These are phyloP conservation scores for Benincasa hispida DNA, from an alignment of 306 rosid genomes.

Conservation along the genomic window DNA sequence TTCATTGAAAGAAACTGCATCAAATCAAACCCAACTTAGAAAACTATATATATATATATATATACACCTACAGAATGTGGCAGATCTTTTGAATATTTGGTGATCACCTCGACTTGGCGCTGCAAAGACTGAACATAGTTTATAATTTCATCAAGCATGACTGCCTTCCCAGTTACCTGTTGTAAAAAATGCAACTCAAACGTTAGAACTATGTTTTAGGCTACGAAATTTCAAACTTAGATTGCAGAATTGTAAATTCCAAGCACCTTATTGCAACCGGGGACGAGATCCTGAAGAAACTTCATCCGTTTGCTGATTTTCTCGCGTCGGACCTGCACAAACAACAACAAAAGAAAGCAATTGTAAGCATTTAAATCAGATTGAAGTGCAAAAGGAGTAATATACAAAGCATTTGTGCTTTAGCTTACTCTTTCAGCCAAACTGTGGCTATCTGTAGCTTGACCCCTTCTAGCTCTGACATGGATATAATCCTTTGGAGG, in stretches of 20 bases:
- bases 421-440: slow-evolving; percentile 71
- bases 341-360: not conserved
- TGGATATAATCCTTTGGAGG: slow-evolving; percentile 87
- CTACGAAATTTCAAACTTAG: not conserved
- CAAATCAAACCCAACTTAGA: slow-evolving; percentile 1
- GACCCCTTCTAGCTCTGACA: slow-evolving; percentile 92
- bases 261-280: slow-evolving; percentile 86
- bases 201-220: not conserved
- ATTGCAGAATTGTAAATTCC: not conserved
- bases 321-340: slow-evolving; percentile 74
- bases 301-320: slow-evolving; percentile 93
- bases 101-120: slow-evolving; percentile 48
- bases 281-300: slow-evolving; percentile 88
- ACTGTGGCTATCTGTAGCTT: slow-evolving; percentile 95
- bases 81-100: not conserved
- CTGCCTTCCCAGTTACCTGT: slow-evolving; percentile 91
- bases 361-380: not conserved
- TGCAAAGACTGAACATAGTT: slow-evolving; percentile 79
- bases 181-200: not conserved
- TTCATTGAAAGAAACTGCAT: slow-evolving; percentile 57
- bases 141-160: slow-evolving; percentile 90
- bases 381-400: not conserved
- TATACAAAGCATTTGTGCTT: not conserved
- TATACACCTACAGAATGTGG: not conserved
- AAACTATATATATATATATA: not conserved